Base-by-base conservation (phyloP, 2,329 filamentous ascomycete species). In the Ophiobolus disseminans region DNA sequence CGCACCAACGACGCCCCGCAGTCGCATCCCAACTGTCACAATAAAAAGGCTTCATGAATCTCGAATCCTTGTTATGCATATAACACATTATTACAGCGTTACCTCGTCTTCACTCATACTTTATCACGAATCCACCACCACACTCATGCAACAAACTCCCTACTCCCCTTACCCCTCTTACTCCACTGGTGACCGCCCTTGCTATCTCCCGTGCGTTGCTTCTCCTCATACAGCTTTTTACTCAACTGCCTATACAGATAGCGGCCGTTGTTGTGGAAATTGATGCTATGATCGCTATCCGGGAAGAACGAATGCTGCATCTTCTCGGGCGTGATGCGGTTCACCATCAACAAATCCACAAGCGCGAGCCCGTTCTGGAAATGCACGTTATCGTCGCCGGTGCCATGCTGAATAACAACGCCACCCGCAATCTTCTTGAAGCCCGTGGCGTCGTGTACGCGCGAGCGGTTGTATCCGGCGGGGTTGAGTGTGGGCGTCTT, bases 381-480 rank as follows among this genome's bases (percentile, higher is more conserved):
- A 62, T 89, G 86, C 11, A 89, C 86, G 41, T 89, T 89, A 58
- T 89, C 86, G 54, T 89, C 86, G 0, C 85, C 86, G 0, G 83
- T 83, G 0, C 86, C 86, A 61, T 89, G 86, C 51, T 86, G 79
- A 34, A 89, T 76, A 4, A 84, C 74, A 53, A 87, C 83, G 2
- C 81, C 79, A 3, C 86, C 86, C 0, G 75, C 75, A 7, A 86
- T 77, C 42, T 81, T 81, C 72, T 83, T 82, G 76, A 89, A 89
- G 0, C 86, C 86, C 0, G 75, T 74, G 0, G 77, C 68, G 3
- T 83, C 76, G 48, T 80, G 78, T 2, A 89, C 83, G 0, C 85
- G 84, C 0, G 82, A 83, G 41, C 76, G 75, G 48, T 81, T 80
- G 72, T 89, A 89, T 22, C 85, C 86, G 0, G 70, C 81, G 0